These are phyloP conservation scores for Parachlorella kessleri DNA, from an alignment of 139 green algal species.

Conservation along the genomic window DNA sequence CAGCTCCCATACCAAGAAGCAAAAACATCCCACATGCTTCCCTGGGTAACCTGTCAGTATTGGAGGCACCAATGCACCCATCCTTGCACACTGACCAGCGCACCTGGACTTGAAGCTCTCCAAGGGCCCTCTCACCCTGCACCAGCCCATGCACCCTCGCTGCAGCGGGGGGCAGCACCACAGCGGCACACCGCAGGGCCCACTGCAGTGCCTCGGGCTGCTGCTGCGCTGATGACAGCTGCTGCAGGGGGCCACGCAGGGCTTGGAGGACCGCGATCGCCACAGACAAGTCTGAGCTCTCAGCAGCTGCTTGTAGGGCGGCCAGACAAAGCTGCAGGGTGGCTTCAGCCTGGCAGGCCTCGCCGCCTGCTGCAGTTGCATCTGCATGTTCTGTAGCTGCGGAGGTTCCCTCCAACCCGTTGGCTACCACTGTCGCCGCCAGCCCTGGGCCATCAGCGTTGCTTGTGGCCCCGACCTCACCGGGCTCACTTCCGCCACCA, in stretches of 20 bases:
- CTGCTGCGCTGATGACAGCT: too few relatives aligned
- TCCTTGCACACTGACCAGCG: background rate
- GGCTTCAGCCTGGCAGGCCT: background rate
- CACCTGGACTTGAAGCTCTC: slow-evolving; percentile 17
- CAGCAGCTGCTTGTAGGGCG: background rate
- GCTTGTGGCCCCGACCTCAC: background rate
- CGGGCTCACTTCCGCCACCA: background rate
- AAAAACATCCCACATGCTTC: too few relatives aligned
- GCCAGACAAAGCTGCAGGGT: background rate
- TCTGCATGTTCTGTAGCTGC: background rate
- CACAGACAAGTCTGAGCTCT: background rate
- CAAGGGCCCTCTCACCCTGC: background rate
- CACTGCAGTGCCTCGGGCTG: slow-evolving; percentile 11
- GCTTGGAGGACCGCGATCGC: background rate
- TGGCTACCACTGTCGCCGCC: background rate
- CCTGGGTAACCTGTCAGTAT: background rate
- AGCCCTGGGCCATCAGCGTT: background rate
- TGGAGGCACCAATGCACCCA: background rate
- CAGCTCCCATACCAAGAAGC: too few relatives aligned
- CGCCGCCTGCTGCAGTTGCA: background rate
- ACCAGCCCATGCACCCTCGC: slow-evolving; percentile 18
- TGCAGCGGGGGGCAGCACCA: slow-evolving; percentile 6
- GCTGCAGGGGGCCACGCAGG: background rate
- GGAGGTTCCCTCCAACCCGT: background rate
- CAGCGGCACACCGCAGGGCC: slow-evolving; percentile 12